A percentile compares a stretch with the other conserved stretches of the same genome.
These are phyloP conservation scores for Adansonia madagascariensis DNA, from an alignment of 441 rosid genomes.

Conservation along the genomic window DNA sequence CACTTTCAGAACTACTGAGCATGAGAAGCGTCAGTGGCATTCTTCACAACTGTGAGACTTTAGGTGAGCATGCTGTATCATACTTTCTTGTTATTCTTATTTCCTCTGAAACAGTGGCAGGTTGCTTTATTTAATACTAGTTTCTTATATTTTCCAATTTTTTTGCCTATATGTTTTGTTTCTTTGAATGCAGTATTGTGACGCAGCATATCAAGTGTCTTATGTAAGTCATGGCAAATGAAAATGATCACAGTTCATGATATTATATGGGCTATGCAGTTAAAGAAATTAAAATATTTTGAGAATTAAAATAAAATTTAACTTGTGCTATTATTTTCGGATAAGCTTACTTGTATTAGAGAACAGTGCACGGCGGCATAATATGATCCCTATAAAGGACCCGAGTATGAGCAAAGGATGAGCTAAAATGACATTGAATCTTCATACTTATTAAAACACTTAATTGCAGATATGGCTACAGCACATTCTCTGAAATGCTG, in stretches of 20 bases:
- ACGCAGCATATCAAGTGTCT: not conserved
- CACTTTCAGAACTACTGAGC: constrained; percentile 73
- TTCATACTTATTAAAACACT: not conserved
- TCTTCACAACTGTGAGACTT: constrained; percentile 77
- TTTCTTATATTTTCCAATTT: not conserved
- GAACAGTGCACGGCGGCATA: not conserved
- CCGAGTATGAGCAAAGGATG: not conserved
- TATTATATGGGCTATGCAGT: not conserved
- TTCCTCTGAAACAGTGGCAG: not conserved
- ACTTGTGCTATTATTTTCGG: not conserved
- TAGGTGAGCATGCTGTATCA: constrained; percentile 50
- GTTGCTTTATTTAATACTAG: not conserved
- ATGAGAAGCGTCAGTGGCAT: constrained; percentile 76
- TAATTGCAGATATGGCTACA: constrained; percentile 67
- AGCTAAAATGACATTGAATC: constrained; percentile 13
- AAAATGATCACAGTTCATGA: not conserved
- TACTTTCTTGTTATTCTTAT: not conserved
- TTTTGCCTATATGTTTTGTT: not conserved
- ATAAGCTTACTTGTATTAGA: not conserved
- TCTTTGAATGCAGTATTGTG: not conserved
- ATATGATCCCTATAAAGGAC: not conserved
- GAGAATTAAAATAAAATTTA: too few species aligned
- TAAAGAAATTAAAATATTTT: not conserved
- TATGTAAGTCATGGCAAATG: not conserved
- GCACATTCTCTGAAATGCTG: constrained; percentile 81